Percentiles rank a stretch among this genome's conserved stretches.
Evolutionary conservation across 306 rosid genomes (phyloP).

Genomic region (Bauhinia variegata): DNA sequence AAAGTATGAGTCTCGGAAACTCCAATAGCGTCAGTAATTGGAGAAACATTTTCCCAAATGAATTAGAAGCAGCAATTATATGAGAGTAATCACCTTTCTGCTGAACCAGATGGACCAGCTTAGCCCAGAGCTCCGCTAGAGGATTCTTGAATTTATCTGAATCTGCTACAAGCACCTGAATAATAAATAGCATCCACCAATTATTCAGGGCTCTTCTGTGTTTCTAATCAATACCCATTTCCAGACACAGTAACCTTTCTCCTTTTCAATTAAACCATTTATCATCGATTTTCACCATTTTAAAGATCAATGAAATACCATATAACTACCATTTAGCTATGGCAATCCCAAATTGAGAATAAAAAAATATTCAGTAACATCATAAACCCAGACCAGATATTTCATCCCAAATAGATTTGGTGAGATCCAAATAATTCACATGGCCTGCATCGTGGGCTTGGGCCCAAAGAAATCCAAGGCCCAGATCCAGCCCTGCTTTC

Average conservation of each 20-base stretch:
- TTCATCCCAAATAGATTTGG: background rate
- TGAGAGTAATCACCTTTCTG: slow-evolving; percentile 74
- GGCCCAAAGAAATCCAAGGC: background rate
- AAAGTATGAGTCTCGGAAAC: slow-evolving; percentile 67
- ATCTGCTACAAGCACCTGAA: slow-evolving; percentile 86
- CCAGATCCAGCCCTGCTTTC: background rate
- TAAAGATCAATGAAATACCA: slow-evolving; percentile 15
- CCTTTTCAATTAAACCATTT: slow-evolving; percentile 16
- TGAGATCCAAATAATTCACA: too few relatives aligned
- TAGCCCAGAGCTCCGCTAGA: slow-evolving; percentile 89
- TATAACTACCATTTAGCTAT: background rate
- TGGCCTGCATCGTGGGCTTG: too few relatives aligned
- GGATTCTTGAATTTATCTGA: slow-evolving; percentile 67
- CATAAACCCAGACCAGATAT: background rate
- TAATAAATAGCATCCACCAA: slow-evolving; percentile 35
- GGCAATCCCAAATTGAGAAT: slow-evolving; percentile 4
- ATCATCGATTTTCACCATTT: background rate
- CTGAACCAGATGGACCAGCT: slow-evolving; percentile 73
- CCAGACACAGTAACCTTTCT: background rate
- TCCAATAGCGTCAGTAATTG: slow-evolving; percentile 69
- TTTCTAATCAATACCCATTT: background rate
- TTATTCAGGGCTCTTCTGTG: background rate
- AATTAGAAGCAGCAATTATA: slow-evolving; percentile 72
- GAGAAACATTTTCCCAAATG: slow-evolving; percentile 93
- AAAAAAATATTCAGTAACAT: background rate